Base-by-base conservation (phyloP, 2,329 filamentous ascomycete species). In the Orbilia ellipsospora region DNA sequence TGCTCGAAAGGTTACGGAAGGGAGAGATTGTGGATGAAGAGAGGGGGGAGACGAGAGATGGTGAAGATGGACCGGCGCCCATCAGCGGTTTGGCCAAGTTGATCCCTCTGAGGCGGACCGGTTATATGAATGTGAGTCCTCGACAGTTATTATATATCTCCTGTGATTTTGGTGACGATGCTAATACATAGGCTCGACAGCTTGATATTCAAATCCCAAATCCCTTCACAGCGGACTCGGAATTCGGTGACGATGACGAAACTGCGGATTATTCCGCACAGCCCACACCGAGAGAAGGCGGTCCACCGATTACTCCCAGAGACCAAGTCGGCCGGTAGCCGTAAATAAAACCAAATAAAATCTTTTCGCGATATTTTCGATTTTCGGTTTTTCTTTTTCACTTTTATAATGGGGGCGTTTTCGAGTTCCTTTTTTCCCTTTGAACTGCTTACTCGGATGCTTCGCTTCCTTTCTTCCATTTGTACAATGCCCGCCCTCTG, bases 161-260 rank as follows among this genome's bases (percentile, higher is more conserved):
- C 26, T 16, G n/a, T 12, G 16, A n/a, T 60, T 44, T 1, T 8
- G 2, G 62, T 8, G 23, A 18, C 36, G 57, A 69, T 59, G 44
- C 64, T 75, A 55, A 75, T 44, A 80, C 83, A 83, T 48, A 48
- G 55, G 16, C 40, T 42, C n/a, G 16, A 18, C 70, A 92, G 90
- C 86, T 94, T 79, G 91, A 94, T 79, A 92, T 94, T 57, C 90
- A 93, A 83, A 92, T 94, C 69, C 89, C 90, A 3, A 91, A 94
- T 81, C 91, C 92, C 4, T 75, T 79, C 42, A 72, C 68, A 7
- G 57, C 77, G 12, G 73, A 78, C 45, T 76, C 77, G 12, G 77
- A 73, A 44, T 67, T 78, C 26, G 73, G 61, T 51, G 31, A 36
- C 31, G 74, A 77, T 12, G 69, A 78, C 28, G 63, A 60, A 7